Base-by-base conservation (phyloP, 495 filamentous ascomycete genomes). In the Hyaloscypha variabilis region DNA sequence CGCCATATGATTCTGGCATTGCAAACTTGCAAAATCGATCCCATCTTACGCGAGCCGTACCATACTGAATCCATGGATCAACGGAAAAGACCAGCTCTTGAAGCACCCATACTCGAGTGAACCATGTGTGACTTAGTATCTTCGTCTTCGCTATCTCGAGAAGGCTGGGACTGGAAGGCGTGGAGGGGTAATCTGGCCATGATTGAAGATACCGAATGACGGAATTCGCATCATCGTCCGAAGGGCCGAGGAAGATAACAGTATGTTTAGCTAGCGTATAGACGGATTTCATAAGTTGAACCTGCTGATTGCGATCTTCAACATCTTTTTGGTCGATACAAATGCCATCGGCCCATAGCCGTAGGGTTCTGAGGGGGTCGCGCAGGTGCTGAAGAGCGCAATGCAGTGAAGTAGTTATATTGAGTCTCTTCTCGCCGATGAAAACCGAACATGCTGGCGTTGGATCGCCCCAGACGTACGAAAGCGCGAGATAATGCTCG, bases 101-200 rank as follows among this genome's bases (percentile, higher is more conserved):
- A 31, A 72, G 59, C 13, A 74, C 63, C 72, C 72, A 74, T 17
- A 68, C 60, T 14, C 72, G 64, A 28, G 52, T 61, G 60, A 74
- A 74, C 67, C 70, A 74, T 10, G 65, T 52, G 14, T 23, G n/a
- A 29, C 24, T 14, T 5, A 62, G 51, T 25, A 67, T 46, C 11
- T 55, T 36, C 25, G 54, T 25, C 19, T 11, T n/a, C 28, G 26
- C 21, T 25, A 26, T 25, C 54, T 8, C 28, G 24, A 8, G 54
- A 14, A 57, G 26, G 54, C 30, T 14, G 19, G 6, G n/a, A 28
- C 3, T 28, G 24, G 54, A 11, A 28, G 30, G 8, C 54, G 54
- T 21, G 28, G 26, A 57, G 3, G 25, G 8, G 54, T 8, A 4
- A 57, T 57, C 24, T 4, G 6, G 11, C 6, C 42, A 4, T 42